Evolutionary conservation across 768 basidiomycete species (phyloP).

Genomic region (Russula compacta): DNA sequence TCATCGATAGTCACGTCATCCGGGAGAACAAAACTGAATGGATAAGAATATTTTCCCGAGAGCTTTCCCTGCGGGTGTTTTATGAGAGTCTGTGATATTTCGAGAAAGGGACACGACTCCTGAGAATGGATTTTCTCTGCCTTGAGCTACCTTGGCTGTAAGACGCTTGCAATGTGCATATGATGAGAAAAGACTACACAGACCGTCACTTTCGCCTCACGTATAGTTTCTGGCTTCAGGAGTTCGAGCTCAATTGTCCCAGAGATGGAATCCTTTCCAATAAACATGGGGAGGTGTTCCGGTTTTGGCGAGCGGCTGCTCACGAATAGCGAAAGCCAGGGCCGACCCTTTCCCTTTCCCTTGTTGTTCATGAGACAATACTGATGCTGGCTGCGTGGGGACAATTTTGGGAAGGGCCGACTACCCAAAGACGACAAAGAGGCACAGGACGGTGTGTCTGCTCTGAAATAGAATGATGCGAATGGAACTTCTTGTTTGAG

Average conservation of each 20-base stretch:
- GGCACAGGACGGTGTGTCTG: neutral
- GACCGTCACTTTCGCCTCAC: conserved; percentile 40
- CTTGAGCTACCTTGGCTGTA: neutral
- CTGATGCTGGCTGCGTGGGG: conserved; percentile 27
- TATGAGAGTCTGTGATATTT: conserved; percentile 37
- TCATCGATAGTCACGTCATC: conserved; percentile 32
- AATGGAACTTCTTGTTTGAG: neutral
- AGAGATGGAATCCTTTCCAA: conserved; percentile 39
- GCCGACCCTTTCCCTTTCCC: conserved; percentile 31
- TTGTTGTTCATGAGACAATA: conserved; percentile 33
- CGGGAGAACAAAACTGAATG: conserved; percentile 41
- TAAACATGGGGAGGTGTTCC: conserved; percentile 36
- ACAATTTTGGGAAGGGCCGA: neutral
- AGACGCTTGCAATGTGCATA: neutral
- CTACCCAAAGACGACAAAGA: neutral
- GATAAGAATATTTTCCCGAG: conserved; percentile 39
- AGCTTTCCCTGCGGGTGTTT: conserved; percentile 31
- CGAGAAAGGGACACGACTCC: conserved; percentile 41
- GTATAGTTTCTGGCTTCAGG: conserved; percentile 40
- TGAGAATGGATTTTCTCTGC: conserved; percentile 28
- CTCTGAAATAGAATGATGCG: neutral
- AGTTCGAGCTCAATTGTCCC: conserved; percentile 45
- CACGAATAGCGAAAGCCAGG: conserved; percentile 42
- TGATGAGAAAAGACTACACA: conserved; percentile 20
- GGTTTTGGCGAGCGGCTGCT: conserved; percentile 34